Evolutionary conservation across 164 flowering plant genomes (phyloP).

Genomic region (Sedum album): DNA sequence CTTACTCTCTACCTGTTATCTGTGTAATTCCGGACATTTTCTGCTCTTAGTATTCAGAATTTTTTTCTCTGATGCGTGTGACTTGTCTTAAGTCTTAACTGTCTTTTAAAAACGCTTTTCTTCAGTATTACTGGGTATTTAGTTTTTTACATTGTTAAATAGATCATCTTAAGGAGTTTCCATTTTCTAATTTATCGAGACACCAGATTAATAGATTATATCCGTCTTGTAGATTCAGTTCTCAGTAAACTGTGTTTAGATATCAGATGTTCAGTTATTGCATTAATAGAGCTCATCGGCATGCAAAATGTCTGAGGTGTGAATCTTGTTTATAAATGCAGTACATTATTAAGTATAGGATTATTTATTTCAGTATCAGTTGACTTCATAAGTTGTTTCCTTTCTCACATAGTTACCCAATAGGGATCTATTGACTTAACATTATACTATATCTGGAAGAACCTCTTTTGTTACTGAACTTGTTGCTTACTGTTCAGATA

Average conservation of each 20-base stretch:
- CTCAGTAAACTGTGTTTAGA: background rate
- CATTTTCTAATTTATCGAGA: background rate
- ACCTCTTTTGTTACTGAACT: background rate
- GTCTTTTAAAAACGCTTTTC: background rate
- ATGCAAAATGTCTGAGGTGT: background rate
- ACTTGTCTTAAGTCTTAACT: too few relatives aligned
- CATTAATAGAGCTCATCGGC: background rate
- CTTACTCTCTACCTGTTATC: slow-evolving; percentile 6
- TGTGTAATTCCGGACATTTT: background rate
- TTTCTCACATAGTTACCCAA: background rate
- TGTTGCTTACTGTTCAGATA: slow-evolving; percentile 20
- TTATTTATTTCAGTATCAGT: too few relatives aligned
- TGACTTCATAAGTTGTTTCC: too few relatives aligned
- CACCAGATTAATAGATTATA: background rate
- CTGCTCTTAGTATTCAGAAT: background rate
- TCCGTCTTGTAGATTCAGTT: background rate
- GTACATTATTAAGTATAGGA: too few relatives aligned
- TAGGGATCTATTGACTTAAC: too few relatives aligned
- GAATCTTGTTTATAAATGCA: too few relatives aligned
- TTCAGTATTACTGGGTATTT: background rate
- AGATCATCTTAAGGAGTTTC: background rate
- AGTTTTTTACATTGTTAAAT: background rate
- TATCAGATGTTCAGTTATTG: background rate
- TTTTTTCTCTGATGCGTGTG: too few relatives aligned
- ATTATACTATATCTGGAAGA: background rate